These are phyloP conservation scores for Biscogniauxia mediterranea DNA, from an alignment of 2,329 filamentous ascomycete species.

Conservation along the genomic window DNA sequence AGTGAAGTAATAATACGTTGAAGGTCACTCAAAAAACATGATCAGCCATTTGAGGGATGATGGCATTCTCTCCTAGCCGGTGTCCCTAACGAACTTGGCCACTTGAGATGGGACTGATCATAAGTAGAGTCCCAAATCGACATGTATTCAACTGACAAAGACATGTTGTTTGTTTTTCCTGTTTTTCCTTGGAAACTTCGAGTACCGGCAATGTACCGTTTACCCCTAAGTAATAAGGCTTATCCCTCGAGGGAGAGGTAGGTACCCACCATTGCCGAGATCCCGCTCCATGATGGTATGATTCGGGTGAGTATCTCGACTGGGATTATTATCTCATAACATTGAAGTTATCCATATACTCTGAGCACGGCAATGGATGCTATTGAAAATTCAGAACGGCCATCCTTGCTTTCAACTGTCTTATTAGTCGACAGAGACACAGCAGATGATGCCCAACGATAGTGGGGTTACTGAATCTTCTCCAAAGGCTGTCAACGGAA, in stretches of 20 bases:
- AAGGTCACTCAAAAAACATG: no score
- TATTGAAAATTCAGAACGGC: slow-evolving; percentile 27
- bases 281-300: slow-evolving; percentile 10
- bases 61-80: not conserved
- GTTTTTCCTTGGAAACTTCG: not conserved
- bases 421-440: slow-evolving; percentile 21
- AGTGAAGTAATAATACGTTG: not conserved
- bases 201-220: not conserved
- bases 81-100: not conserved
- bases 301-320: slow-evolving; percentile 8
- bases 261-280: slow-evolving; percentile 8
- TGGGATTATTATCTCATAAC: slow-evolving; percentile 13
- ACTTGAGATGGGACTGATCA: not conserved
- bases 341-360: slow-evolving; percentile 23
- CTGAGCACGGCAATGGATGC: slow-evolving; percentile 29
- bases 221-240: not conserved
- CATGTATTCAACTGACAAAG: not conserved
- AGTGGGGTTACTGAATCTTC: slow-evolving; percentile 3
- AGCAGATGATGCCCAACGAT: slow-evolving; percentile 22
- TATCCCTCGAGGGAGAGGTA: slow-evolving; percentile 7
- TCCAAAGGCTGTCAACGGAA: not conserved
- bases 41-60: not conserved
- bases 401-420: slow-evolving; percentile 19
- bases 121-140: not conserved
- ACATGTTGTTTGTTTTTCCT: not conserved